Evolutionary conservation across 2,329 filamentous ascomycete genomes (phyloP).

Genomic region (Scedosporium aurantiacum): DNA sequence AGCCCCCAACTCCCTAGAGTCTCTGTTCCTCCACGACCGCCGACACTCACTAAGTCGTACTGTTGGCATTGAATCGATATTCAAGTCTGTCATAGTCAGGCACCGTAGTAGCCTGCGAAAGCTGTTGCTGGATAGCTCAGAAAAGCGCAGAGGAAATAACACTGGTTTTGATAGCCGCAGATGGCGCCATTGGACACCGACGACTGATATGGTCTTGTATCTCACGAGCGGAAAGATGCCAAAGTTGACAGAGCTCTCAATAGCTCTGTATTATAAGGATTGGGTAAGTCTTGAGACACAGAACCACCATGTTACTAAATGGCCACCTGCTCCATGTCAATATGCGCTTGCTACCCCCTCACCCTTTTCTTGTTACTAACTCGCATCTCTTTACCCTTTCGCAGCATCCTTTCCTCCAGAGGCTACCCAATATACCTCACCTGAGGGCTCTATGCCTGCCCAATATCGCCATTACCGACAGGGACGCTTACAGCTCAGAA

Average conservation of each 20-base stretch:
- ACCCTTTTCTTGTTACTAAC: slow-evolving; percentile 7
- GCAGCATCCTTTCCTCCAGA: slow-evolving; percentile 68
- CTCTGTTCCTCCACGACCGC: slow-evolving; percentile 63
- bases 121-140: slow-evolving; percentile 61
- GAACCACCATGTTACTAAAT: too few relatives aligned
- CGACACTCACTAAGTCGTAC: slow-evolving; percentile 26
- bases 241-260: slow-evolving; percentile 58
- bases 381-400: neutral
- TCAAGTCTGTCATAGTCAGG: slow-evolving; percentile 56
- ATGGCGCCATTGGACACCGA: slow-evolving; percentile 52
- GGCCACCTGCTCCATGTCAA: neutral
- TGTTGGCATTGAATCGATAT: slow-evolving; percentile 60
- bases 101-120: slow-evolving; percentile 62
- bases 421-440: slow-evolving; percentile 58
- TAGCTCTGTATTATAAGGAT: slow-evolving; percentile 62
- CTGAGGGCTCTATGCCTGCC: slow-evolving; percentile 62
- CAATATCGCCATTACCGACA: slow-evolving; percentile 52
- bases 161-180: neutral
- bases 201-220: slow-evolving; percentile 57
- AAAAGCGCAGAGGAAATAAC: slow-evolving; percentile 25
- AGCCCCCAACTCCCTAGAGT: slow-evolving; percentile 68
- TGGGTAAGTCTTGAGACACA: slow-evolving; percentile 49
- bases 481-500: slow-evolving; percentile 33
- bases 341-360: neutral
- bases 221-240: slow-evolving; percentile 69